A percentile compares a stretch with the other conserved stretches of the same genome.
Evolutionary conservation across 1,139 yeast species (phyloP).

Genomic region (Saccharomyces hybrid): DNA sequence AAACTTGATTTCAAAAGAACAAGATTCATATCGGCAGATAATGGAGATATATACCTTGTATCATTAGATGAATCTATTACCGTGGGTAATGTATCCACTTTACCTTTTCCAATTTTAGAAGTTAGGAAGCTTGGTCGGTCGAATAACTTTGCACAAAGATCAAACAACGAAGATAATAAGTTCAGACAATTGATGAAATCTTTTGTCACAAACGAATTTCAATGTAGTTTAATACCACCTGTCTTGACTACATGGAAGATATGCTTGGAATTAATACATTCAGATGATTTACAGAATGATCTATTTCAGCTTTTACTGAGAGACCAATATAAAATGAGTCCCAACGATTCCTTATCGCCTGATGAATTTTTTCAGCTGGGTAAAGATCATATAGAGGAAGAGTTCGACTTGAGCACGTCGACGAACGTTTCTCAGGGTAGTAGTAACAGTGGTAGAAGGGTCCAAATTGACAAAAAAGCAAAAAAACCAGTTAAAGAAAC

Average conservation of each 20-base stretch:
- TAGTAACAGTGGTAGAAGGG: neutral
- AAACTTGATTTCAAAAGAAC: constrained; percentile 41
- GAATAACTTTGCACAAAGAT: neutral
- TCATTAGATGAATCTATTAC: constrained; percentile 24
- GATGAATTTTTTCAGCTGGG: constrained; percentile 24
- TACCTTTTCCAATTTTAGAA: constrained; percentile 28
- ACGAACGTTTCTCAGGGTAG: neutral
- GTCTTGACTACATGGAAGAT: constrained; percentile 27
- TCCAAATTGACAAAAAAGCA: constrained; percentile 1
- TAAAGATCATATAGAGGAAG: neutral
- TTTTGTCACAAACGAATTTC: constrained; percentile 18
- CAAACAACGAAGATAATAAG: neutral
- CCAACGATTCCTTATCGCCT: constrained; percentile 9
- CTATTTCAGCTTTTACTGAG: constrained; percentile 30
- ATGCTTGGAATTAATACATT: constrained; percentile 28
- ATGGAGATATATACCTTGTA: constrained; percentile 13
- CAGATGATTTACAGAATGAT: constrained; percentile 30
- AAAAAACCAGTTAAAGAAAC: neutral
- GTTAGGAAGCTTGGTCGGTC: neutral
- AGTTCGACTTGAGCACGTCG: neutral
- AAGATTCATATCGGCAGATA: constrained; percentile 36
- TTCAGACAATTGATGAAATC: constrained; percentile 2
- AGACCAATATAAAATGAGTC: constrained; percentile 14
- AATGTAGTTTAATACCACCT: constrained; percentile 31
- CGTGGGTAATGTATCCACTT: constrained; percentile 20